These are phyloP conservation scores for Boletellus sp. DNA, from an alignment of 1,284 basidiomycete species.

Conservation along the genomic window DNA sequence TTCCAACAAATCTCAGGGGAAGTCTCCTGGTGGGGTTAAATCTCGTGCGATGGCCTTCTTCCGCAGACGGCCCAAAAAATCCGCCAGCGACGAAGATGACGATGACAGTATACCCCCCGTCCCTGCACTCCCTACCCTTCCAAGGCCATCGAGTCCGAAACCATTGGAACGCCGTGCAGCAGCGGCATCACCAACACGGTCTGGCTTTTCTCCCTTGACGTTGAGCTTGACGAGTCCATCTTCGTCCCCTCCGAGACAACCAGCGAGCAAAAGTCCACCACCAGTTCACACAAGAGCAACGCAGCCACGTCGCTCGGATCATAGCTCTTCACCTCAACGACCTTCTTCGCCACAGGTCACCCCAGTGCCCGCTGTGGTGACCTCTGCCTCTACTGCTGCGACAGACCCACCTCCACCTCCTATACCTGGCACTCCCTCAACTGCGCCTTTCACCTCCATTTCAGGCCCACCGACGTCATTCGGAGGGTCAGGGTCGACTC, in stretches of 20 bases:
- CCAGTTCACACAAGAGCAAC: constrained; percentile 11
- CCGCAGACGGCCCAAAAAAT: constrained; percentile 30
- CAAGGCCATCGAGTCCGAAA: constrained; percentile 29
- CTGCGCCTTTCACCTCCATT: constrained; percentile 9
- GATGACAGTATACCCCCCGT: constrained; percentile 28
- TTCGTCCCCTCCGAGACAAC: constrained; percentile 19
- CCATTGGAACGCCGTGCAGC: constrained; percentile 23
- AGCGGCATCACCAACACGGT: constrained; percentile 25
- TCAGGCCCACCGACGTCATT: neutral
- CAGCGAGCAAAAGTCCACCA: constrained; percentile 27
- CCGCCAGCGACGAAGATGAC: constrained; percentile 29
- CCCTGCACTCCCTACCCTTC: constrained; percentile 26
- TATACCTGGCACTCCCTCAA: constrained; percentile 22
- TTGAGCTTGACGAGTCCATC: constrained; percentile 24
- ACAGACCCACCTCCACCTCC: constrained; percentile 17
- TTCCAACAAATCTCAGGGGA: constrained; percentile 31
- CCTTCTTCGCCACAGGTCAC: constrained; percentile 10
- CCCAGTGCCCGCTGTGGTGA: constrained; percentile 2
- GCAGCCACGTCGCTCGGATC: constrained; percentile 12
- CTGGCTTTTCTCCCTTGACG: constrained; percentile 26
- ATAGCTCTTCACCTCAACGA: constrained; percentile 1
- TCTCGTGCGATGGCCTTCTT: constrained; percentile 34
- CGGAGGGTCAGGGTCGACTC: neutral
- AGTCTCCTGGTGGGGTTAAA: constrained; percentile 26
- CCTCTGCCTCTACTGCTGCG: constrained; percentile 7